phyloP scores from a whole-genome alignment of 2,329 filamentous ascomycete genomes.

The Colletotrichum salicis region DNA sequence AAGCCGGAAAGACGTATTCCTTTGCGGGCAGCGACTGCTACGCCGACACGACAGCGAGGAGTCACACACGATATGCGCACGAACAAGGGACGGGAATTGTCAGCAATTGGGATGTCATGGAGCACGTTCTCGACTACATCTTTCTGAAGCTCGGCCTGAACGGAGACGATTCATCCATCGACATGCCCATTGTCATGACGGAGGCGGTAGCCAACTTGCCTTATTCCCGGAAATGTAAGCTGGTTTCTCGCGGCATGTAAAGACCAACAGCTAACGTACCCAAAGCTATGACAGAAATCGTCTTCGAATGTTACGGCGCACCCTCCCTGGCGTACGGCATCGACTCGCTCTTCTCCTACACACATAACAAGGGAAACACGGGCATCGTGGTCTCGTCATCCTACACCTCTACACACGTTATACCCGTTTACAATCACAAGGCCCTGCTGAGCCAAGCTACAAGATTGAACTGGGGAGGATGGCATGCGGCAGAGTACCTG shows the following conservation, averaged over 20 bases:
- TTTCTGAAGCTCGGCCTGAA: slow-evolving; percentile 95
- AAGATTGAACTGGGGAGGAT: slow-evolving; percentile 93
- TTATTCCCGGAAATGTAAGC: slow-evolving; percentile 85
- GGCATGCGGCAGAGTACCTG: slow-evolving; percentile 89
- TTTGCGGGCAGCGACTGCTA: slow-evolving; percentile 95
- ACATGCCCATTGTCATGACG: slow-evolving; percentile 92
- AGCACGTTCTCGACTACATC: slow-evolving; percentile 91
- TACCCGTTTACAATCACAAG: slow-evolving; percentile 89
- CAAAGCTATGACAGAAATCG: slow-evolving; percentile 92
- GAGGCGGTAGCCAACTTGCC: slow-evolving; percentile 91
- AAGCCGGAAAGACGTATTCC: slow-evolving; percentile 88
- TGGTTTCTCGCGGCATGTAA: not conserved
- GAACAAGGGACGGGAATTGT: slow-evolving; percentile 91
- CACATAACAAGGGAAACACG: slow-evolving; percentile 87
- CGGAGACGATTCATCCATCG: slow-evolving; percentile 76
- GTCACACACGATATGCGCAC: slow-evolving; percentile 90
- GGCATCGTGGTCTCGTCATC: slow-evolving; percentile 92
- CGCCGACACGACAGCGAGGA: slow-evolving; percentile 89
- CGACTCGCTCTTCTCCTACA: slow-evolving; percentile 95
- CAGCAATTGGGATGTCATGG: slow-evolving; percentile 98
- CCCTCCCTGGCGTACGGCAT: slow-evolving; percentile 94
- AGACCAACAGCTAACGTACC: slow-evolving; percentile 41
- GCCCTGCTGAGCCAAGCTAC: slow-evolving; percentile 86
- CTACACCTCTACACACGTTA: slow-evolving; percentile 93
- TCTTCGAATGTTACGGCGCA: slow-evolving; percentile 95